Conservation (phyloP, 31 red algal genomes). For the Asparagopsis taxiformis region DNA sequence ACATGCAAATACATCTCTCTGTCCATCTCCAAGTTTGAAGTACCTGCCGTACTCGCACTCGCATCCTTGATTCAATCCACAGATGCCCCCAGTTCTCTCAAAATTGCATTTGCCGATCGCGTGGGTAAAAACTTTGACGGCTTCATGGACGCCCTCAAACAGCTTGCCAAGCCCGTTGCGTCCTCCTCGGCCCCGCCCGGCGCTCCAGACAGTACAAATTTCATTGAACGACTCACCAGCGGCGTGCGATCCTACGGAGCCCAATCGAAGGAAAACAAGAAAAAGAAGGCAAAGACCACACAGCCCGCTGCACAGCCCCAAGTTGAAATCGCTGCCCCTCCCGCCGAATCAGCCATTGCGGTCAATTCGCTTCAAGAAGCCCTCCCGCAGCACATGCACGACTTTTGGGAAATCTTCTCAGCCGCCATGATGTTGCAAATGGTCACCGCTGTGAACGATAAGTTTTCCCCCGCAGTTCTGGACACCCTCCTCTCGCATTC, state of each 20-base stretch:
- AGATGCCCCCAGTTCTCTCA: not conserved
- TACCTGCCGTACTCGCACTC: not conserved
- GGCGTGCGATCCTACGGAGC: no score
- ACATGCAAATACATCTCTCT: not conserved
- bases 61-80: not conserved
- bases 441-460: not conserved
- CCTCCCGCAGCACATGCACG: not conserved
- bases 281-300: not conserved
- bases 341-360: no score
- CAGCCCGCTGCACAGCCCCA: no score
- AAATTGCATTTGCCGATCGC: not conserved
- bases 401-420: not conserved
- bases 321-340: no score
- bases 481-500: not conserved
- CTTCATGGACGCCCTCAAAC: not conserved
- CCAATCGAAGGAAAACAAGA: not conserved
- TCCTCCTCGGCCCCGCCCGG: no score
- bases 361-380: not conserved
- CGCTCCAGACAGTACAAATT: no score
- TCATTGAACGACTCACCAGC: no score
- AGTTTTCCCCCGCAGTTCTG: not conserved
- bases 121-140: not conserved
- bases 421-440: not conserved
- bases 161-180: no score
- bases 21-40: not conserved